Evolutionary conservation across 441 rosid species (phyloP).

Genomic region (Eruca vesicaria): DNA sequence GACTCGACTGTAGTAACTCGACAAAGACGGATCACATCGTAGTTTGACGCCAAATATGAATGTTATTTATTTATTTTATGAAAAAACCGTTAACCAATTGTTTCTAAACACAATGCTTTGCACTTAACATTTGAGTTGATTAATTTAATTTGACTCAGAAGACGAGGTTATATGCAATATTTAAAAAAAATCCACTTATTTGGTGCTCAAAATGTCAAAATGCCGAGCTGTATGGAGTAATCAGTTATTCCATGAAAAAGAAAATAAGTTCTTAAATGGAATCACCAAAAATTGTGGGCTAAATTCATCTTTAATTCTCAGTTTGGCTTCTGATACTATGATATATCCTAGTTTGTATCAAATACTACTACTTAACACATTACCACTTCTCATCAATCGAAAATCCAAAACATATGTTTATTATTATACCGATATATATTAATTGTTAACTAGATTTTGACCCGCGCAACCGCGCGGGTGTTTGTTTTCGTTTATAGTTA

Average conservation of each 20-base stretch:
- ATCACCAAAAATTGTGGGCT: slow-evolving; percentile 6
- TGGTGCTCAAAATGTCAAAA: slow-evolving; percentile 18
- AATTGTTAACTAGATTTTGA: too few species aligned
- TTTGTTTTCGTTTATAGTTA: too few species aligned
- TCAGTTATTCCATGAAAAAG: background rate
- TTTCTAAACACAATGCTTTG: background rate
- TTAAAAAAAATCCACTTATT: background rate
- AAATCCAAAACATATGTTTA: background rate
- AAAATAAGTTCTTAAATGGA: background rate
- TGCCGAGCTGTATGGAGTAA: background rate
- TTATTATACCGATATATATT: background rate
- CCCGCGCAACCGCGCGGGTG: too few species aligned
- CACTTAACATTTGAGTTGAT: background rate
- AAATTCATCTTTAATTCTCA: background rate
- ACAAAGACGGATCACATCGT: background rate
- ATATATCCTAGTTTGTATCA: background rate
- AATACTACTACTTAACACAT: background rate
- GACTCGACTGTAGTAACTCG: slow-evolving; percentile 14
- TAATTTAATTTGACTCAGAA: background rate
- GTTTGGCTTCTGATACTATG: background rate
- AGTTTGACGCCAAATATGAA: background rate
- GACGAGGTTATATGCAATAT: background rate
- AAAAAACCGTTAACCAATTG: background rate
- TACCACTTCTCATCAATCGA: background rate
- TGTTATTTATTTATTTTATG: background rate